Evolutionary conservation across 2,329 filamentous ascomycete genomes (phyloP), one percentile per base, ranked within the genome.

Genomic region (Pseudopithomyces maydicus): DNA sequence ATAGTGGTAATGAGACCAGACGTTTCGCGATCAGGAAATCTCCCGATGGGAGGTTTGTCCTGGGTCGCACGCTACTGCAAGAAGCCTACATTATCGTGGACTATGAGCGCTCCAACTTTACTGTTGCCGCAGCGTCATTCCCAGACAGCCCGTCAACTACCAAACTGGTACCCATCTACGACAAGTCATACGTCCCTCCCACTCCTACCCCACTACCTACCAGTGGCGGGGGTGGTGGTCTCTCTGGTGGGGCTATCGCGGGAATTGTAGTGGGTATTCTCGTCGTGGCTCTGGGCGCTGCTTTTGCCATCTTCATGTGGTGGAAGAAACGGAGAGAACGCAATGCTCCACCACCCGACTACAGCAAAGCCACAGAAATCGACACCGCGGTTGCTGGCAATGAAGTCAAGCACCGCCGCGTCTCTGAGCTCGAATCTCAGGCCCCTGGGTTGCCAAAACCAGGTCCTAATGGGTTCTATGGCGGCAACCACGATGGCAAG

Each of bases 81-180:
- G 74, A 77, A 55, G 68, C 75, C 1, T 77, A 77, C 35, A 53
- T 77, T 1, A 47, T 74, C 32, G 74, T 75, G 14, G 73, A 77
- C 52, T 76, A 76, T 47, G 73, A 76, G 22, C 62, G 65, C 2
- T n/a, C 52, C 10, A 73, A 71, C 46, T 76, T 77, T 44, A 72
- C 68, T 6, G 55, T 77, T 11, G 68, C 69, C 2, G 68, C 63
- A 15, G 71, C 70, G 5, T 44, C 43, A 11, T 69, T 63, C 19
- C 49, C 66, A 1, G 59, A 73, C 10, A 60, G 65, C 0, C 62
- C 67, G 61, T 67, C 66, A 8, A 42, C 46, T 0, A 50, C 58
- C 8, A 52, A 67, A 7, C 54, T 75, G 4, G 52, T 65, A 8
- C 50, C 66, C 0, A 75, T 75, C 32, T 68, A 57, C 39, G 65